Evolutionary conservation across 2,329 filamentous ascomycete genomes (phyloP).

Genomic region (Podosphaera fusca): DNA sequence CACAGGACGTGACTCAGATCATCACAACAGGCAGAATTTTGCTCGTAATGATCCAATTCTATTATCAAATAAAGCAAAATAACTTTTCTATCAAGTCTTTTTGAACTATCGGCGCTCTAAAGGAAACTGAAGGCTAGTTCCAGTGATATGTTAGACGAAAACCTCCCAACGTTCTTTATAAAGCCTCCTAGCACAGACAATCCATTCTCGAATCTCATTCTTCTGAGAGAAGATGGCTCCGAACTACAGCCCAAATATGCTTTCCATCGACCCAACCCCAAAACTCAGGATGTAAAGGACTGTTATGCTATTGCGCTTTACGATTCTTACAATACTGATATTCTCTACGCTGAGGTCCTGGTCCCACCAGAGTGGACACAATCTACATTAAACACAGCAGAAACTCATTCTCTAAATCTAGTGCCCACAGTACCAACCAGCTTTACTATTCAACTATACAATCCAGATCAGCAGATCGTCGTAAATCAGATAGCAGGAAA

Average conservation of each 20-base stretch:
- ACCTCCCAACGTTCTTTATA: constrained; percentile 52
- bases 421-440: constrained; percentile 52
- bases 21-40: no score
- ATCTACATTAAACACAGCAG: constrained; percentile 57
- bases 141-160: constrained; percentile 62
- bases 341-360: constrained; percentile 72
- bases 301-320: constrained; percentile 72
- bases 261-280: constrained; percentile 53
- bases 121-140: no score
- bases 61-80: no score
- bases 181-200: constrained; percentile 24
- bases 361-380: constrained; percentile 71
- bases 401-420: constrained; percentile 45
- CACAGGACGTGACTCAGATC: no score
- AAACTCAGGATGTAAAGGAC: constrained; percentile 46
- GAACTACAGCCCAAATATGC: constrained; percentile 61
- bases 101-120: no score
- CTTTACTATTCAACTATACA: constrained; percentile 78
- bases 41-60: no score
- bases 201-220: constrained; percentile 29
- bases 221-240: constrained; percentile 48
- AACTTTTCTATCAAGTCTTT: no score
- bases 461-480: constrained; percentile 63
- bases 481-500: constrained; percentile 50
- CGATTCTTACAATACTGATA: constrained; percentile 57